Percentiles rank a stretch among this genome's conserved stretches.
phyloP scores from a whole-genome alignment of 2,329 filamentous ascomycete genomes.

The Aspergillus aculeatinus region DNA sequence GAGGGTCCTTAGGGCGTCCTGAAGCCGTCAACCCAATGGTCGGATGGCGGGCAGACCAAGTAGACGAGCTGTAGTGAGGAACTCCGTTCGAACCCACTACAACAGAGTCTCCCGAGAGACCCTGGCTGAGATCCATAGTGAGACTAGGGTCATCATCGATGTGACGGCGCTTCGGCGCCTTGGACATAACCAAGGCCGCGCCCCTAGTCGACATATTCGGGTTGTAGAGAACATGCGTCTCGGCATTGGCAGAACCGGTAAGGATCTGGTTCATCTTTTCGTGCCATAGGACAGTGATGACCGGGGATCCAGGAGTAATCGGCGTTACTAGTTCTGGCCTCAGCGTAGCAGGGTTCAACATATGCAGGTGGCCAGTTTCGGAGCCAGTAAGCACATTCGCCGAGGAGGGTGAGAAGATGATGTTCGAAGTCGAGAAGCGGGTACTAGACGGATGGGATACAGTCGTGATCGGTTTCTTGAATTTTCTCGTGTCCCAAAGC shows the following conservation, averaged over 20 bases:
- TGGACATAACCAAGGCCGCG: conserved; percentile 85
- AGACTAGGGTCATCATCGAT: conserved; percentile 88
- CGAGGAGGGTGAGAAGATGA: conserved; percentile 82
- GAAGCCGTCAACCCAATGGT: conserved; percentile 74
- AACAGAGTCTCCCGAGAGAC: conserved; percentile 80
- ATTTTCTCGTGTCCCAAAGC: conserved; percentile 94
- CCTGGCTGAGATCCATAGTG: conserved; percentile 78
- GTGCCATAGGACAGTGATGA: conserved; percentile 89
- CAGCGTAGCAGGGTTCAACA: conserved; percentile 89
- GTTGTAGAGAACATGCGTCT: conserved; percentile 87
- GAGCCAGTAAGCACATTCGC: conserved; percentile 88
- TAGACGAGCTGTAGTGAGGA: conserved; percentile 71
- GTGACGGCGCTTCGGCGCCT: conserved; percentile 90
- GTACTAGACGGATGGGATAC: conserved; percentile 78
- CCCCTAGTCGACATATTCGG: conserved; percentile 78
- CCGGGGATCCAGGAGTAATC: conserved; percentile 77
- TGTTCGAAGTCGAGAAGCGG: conserved; percentile 80
- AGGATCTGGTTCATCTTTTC: conserved; percentile 93
- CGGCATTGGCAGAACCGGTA: conserved; percentile 86
- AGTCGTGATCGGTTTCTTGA: conserved; percentile 82
- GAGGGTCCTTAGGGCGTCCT: conserved; percentile 74
- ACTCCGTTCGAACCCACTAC: conserved; percentile 68
- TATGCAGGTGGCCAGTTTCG: conserved; percentile 79
- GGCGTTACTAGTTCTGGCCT: conserved; percentile 80
- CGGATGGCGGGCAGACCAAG: conserved; percentile 61